These are phyloP conservation scores for Umbelopsis sp. DNA, from an alignment of 192 early-diverging fungal genomes.

Conservation along the genomic window DNA sequence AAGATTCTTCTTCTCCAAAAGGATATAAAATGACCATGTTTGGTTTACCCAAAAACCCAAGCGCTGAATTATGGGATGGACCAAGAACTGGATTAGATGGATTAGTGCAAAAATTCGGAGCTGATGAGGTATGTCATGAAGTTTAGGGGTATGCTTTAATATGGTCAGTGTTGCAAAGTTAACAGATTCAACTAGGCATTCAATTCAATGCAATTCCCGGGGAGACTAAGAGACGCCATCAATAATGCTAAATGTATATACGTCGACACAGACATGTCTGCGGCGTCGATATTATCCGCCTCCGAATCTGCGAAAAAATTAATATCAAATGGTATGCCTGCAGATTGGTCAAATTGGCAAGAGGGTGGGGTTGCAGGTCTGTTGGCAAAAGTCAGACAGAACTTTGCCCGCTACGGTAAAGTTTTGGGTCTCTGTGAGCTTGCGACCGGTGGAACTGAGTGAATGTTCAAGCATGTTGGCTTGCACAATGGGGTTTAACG, in stretches of 20 bases:
- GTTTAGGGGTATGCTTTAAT: background rate
- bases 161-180: background rate
- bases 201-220: conserved; percentile 29
- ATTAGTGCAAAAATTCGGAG: conserved; percentile 76
- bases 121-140: conserved; percentile 65
- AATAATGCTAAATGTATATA: conserved; percentile 26
- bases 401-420: conserved; percentile 15
- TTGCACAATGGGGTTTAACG: no score
- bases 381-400: background rate
- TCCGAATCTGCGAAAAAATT: conserved; percentile 8
- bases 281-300: background rate
- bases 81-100: conserved; percentile 82
- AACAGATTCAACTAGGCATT: conserved; percentile 26
- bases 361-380: conserved; percentile 18
- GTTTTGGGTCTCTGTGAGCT: background rate
- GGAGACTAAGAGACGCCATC: conserved; percentile 22
- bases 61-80: conserved; percentile 92
- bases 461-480: no score
- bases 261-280: conserved; percentile 29
- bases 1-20: conserved; percentile 48
- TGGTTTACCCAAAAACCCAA: conserved; percentile 74
- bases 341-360: conserved; percentile 22
- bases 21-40: conserved; percentile 88
- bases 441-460: background rate
- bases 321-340: conserved; percentile 14